phyloP scores from a whole-genome alignment of 2,329 filamentous ascomycete species.

The Metarhizium brunneum region DNA sequence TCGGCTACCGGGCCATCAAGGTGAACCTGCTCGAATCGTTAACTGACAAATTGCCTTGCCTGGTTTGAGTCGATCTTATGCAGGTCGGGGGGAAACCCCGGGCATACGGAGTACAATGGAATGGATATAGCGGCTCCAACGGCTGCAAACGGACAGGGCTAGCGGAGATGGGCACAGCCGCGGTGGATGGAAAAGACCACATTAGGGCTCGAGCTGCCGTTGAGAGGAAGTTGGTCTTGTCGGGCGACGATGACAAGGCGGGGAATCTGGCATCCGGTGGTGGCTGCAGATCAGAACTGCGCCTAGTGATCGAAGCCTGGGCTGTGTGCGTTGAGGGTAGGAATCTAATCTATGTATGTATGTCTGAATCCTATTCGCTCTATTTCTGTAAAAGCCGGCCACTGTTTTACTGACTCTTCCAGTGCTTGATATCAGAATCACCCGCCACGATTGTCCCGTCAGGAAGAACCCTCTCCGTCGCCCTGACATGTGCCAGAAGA shows the following conservation, averaged over 20 bases:
- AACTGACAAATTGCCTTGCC: neutral
- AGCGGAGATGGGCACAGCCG: neutral
- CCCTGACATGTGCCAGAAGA: slow-evolving; percentile 28
- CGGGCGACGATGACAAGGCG: neutral
- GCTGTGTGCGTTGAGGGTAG: neutral
- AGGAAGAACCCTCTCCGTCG: slow-evolving; percentile 26
- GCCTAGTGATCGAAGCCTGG: neutral
- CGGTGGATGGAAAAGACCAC: neutral
- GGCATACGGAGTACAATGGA: neutral
- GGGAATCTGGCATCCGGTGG: neutral
- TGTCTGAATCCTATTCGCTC: neutral
- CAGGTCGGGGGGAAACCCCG: neutral
- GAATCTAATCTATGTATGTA: neutral
- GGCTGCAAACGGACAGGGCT: neutral
- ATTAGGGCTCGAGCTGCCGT: neutral
- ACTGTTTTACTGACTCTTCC: slow-evolving; percentile 14
- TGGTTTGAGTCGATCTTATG: neutral
- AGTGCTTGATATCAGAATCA: slow-evolving; percentile 1
- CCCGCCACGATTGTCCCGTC: slow-evolving; percentile 27
- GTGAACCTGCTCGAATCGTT: neutral
- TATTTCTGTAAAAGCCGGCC: neutral
- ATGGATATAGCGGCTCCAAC: neutral
- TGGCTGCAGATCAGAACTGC: neutral
- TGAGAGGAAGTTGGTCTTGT: neutral
- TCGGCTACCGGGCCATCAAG: neutral